Evolutionary conservation across 176 grass and related monocot genomes (phyloP), one percentile per base, ranked within the genome.

Genomic region (Juncus inflexus): DNA sequence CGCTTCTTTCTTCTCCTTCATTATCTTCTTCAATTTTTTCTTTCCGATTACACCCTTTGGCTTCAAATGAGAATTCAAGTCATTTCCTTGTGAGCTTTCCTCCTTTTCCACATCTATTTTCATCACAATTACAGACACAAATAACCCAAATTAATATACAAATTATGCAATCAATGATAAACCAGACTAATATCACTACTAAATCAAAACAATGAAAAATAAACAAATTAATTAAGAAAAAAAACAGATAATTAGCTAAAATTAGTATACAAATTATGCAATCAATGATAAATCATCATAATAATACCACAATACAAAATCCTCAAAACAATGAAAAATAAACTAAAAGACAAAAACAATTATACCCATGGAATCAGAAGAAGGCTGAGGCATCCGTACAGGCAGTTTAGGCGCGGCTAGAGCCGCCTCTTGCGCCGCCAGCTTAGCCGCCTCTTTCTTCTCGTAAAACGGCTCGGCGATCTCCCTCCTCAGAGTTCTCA

Each of bases 391-490:
- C 0, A 35, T 61, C 63, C 79, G 78, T 36, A 99, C 88, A 9
- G 74, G 77, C 43, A 86, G 64, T 63, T 64, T 83, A 16, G 84
- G 77, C 15, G 94, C 88, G 3, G 76, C 94, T 64, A 97, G 87
- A 3, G 92, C 92, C 19, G 87, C 85, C 51, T 86, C 83, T 63
- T 91, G 92, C 15, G 79, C 92, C 5, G 92, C 87, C 49, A 90
- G 78, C 80, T 99, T 99, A 40, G 85, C 85, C 9, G 12, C 83
- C 64, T 92, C 88, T 74, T 99, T 84, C 94, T 99, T 82, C 39
- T 99, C 88, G 72, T 99, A 92, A 83, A 90, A 99, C 40, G 94
- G 94, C 78, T 92, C 61, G 9, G 60, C 75, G 6, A 99, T 82
- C 80, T 90, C 94, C 58, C 94, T 81, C 47, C 94, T 69, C 7